Evolutionary conservation across 208 protist species (phyloP), one percentile per base, ranked within the genome.

Genomic region (Leishmania braziliensis): DNA sequence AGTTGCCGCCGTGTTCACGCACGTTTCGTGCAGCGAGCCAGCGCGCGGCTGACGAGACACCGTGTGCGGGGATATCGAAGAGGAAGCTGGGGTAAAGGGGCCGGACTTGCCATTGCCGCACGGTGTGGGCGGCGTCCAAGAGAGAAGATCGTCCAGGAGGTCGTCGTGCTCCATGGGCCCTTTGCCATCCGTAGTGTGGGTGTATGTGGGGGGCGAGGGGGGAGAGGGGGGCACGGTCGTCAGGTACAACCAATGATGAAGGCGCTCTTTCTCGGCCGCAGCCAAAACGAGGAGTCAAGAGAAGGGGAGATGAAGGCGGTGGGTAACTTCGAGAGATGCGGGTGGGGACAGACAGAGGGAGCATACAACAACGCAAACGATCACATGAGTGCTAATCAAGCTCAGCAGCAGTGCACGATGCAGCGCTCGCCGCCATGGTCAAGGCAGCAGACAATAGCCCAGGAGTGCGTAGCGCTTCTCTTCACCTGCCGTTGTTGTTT

Each of bases 81-180:
- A 71, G 84, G n/a, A 23, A 54, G 20, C 58, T 12, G 53, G 62
- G n/a, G 48, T 39, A 12, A n/a, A 65, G 33, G 65, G 58, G 46
- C 51, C 58, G 36, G 5, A 60, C 60, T 54, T 83, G 53, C 74
- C 74, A 18, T 83, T 82, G 58, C 75, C 60, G 60, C 33, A 23
- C 14, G 58, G 20, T 48, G 60, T 20, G 29, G 62, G 12, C 60
- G 76, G 62, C 69, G 79, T 86, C 83, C 89, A 92, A 4, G 89
- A 90, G n/a, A 95, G 86, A n/a, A 95, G 83, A 53, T 95, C 92
- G 8, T 93, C 90, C 66, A 95, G 83, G 14, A 93, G 75, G 48
- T 93, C 92, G 75, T 93, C 87, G 73, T 90, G 66, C 48, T 81
- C 76, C 79, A 89, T 87, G 18, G 8, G 9, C 2, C 72, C 50